Percentiles rank a stretch among this genome's conserved stretches.
Conservation (phyloP, 2,329 filamentous ascomycete genomes). For the Thielaviopsis musarum region DNA sequence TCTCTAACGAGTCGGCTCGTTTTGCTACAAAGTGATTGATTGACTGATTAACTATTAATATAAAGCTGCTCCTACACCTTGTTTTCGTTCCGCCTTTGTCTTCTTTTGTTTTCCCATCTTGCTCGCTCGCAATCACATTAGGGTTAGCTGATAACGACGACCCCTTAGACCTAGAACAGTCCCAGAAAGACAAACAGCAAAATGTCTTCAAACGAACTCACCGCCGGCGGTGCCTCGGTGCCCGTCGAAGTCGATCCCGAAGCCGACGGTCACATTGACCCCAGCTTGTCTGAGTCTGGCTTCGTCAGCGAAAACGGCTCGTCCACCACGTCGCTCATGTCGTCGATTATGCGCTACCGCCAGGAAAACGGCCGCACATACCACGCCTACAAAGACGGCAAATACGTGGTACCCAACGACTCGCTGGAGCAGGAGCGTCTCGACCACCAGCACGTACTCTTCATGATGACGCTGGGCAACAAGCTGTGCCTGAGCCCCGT, state of each 20-base stretch:
- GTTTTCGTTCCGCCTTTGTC: too few species aligned
- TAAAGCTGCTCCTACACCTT: too few species aligned
- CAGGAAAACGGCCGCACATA: constrained; percentile 18
- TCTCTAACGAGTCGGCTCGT: too few species aligned
- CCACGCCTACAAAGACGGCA: constrained; percentile 18
- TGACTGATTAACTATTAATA: too few species aligned
- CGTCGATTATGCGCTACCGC: constrained; percentile 15
- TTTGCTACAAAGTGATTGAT: too few species aligned
- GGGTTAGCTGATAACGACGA: neutral
- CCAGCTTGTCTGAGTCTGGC: constrained; percentile 2
- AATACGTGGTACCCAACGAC: constrained; percentile 18
- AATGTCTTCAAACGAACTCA: neutral
- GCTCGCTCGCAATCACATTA: too few species aligned
- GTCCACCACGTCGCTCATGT: constrained; percentile 14
- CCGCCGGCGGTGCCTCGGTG: neutral
- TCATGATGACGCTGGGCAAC: constrained; percentile 16
- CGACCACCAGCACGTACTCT: constrained; percentile 19
- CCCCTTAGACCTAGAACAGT: neutral
- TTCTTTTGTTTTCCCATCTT: too few species aligned
- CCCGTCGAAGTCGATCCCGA: constrained; percentile 1
- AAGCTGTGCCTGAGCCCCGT: constrained; percentile 15
- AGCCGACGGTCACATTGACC: neutral
- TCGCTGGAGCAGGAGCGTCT: constrained; percentile 16
- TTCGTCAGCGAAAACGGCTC: constrained; percentile 5
- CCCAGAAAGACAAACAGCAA: neutral